phyloP scores from a whole-genome alignment of 2,329 filamentous ascomycete genomes.

The Ascochyta pisi region DNA sequence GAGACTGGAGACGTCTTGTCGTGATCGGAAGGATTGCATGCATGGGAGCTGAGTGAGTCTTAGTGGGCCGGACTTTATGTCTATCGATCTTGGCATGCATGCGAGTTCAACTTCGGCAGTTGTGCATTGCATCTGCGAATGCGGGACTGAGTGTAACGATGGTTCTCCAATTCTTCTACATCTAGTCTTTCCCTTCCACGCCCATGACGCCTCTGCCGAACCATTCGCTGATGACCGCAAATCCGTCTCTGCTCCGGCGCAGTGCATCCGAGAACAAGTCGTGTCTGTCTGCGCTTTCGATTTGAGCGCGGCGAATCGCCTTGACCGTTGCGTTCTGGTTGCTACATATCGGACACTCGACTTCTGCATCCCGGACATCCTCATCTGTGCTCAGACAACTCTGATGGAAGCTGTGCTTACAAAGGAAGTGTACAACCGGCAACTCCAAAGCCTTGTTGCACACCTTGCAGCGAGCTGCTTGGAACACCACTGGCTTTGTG shows the following conservation, averaged over 20 bases:
- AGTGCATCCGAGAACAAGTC: slow-evolving; percentile 87
- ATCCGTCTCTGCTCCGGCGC: slow-evolving; percentile 78
- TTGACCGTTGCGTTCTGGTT: slow-evolving; percentile 85
- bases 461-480: slow-evolving; percentile 84
- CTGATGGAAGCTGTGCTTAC: slow-evolving; percentile 96
- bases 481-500: slow-evolving; percentile 85
- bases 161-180: slow-evolving; percentile 19
- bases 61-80: too few species aligned
- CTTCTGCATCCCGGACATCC: slow-evolving; percentile 66
- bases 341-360: slow-evolving; percentile 87
- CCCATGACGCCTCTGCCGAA: slow-evolving; percentile 93
- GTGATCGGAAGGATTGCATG: too few species aligned
- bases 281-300: slow-evolving; percentile 84
- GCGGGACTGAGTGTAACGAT: too few species aligned
- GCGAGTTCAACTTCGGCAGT: too few species aligned
- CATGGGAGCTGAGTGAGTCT: too few species aligned
- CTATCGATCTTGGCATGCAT: too few species aligned
- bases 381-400: slow-evolving; percentile 75
- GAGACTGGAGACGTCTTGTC: too few species aligned
- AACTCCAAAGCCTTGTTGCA: slow-evolving; percentile 82
- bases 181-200: slow-evolving; percentile 44
- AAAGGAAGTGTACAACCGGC: slow-evolving; percentile 93
- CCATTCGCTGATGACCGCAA: slow-evolving; percentile 92
- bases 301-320: slow-evolving; percentile 84
- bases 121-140: too few species aligned